Evolutionary conservation across 371 early-diverging fungal genomes (phyloP), one percentile per base, ranked within the genome.

Genomic region (Mucor mucedo): DNA sequence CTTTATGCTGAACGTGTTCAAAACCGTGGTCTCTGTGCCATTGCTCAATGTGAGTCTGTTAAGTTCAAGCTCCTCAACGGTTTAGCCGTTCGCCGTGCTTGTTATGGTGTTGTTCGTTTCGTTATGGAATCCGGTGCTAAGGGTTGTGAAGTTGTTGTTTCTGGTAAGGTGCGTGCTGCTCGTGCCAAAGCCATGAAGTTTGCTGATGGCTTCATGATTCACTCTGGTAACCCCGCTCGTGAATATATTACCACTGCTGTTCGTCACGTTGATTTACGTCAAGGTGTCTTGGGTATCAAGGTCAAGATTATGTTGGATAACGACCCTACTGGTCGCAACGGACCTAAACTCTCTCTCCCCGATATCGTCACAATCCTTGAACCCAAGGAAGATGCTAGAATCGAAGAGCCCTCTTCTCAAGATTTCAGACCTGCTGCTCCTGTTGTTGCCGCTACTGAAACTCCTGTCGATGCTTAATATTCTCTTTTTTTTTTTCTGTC

Each of bases 111-210:
- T 60, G 89, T 99, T 73, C 96, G 99, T 75, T 95, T 95, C 89
- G 94, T 97, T 70, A 99, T 98, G 97, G 98, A 98, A 86, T 94
- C 97, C 76, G 99, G 99, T 72, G 99, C 99, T 83, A 99, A 99
- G 91, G 99, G 99, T 82, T 96, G 95, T 80, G 98, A 98, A 84
- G 98, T 99, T 60, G 93, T 99, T 74, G 95, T 99, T 66, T 97
- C 98, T 71, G 99, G 99, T 75, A 99, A 99, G 93, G 91, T 99
- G 64, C 98, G 99, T 85, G 99, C 97, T 84, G 99, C 99, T 63
- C 98, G 99, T 94, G 99, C 99, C 82, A 98, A 98, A 92, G 93
- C 99, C 70, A 98, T 98, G 97, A 99, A 99, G 93, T 99, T 99
- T 85, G 87, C 92, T 76, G 98, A 98, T 75, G 99, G 99, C 75